phyloP scores from a whole-genome alignment of 164 flowering plant genomes.

The Protea cynaroides region DNA sequence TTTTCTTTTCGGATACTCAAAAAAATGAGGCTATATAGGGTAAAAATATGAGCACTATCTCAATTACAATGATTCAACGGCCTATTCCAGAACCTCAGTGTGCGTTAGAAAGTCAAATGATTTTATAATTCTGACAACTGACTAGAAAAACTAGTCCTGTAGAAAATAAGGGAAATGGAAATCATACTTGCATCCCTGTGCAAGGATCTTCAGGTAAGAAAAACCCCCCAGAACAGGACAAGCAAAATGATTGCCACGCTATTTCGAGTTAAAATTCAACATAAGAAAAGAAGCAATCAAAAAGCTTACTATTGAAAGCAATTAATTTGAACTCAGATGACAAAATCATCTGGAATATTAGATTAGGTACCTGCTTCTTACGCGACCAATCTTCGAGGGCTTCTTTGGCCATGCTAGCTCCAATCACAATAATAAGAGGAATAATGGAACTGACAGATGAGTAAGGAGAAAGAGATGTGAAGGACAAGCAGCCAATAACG shows the following conservation, averaged over 20 bases:
- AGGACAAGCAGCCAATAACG: conserved; percentile 44
- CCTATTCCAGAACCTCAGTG: background rate
- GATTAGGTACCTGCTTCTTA: conserved; percentile 58
- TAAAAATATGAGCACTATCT: too few species aligned
- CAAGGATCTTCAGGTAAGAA: background rate
- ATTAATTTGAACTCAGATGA: conserved; percentile 1
- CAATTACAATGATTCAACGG: too few species aligned
- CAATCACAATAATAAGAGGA: conserved; percentile 64
- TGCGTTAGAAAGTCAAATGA: too few species aligned
- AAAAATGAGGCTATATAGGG: too few species aligned
- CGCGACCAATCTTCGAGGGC: conserved; percentile 70
- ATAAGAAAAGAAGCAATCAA: background rate
- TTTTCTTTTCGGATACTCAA: too few species aligned
- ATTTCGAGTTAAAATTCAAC: background rate
- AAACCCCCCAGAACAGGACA: background rate
- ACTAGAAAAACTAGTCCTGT: too few species aligned
- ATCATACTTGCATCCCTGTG: too few species aligned
- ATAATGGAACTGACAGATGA: conserved; percentile 47
- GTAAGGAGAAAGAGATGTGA: conserved; percentile 69
- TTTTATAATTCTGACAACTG: too few species aligned
- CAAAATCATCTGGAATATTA: too few species aligned
- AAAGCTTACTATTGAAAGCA: too few species aligned
- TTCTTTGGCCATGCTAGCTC: conserved; percentile 75
- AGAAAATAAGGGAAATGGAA: too few species aligned
- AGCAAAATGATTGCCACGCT: background rate